phyloP scores from a whole-genome alignment of 208 protist genomes.

The Crithidia sp. region DNA sequence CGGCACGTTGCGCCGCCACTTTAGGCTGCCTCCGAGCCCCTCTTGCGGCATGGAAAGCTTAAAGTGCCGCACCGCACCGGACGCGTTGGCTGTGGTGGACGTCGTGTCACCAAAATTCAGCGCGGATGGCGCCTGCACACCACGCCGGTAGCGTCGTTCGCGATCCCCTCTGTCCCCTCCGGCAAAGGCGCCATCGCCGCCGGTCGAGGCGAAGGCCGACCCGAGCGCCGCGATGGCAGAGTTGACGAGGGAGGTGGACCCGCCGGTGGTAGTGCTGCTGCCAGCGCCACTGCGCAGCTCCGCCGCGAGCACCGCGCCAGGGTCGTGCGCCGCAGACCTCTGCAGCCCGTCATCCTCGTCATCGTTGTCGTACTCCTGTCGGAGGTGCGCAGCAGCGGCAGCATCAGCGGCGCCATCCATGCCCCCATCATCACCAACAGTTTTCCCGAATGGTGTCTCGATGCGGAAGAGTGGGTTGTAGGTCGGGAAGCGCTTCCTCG shows the following conservation, averaged over 20 bases:
- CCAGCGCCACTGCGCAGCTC: constrained; percentile 13
- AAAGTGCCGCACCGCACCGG: neutral
- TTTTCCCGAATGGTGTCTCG: constrained; percentile 13
- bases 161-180: neutral
- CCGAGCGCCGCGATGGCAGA: constrained; percentile 35
- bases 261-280: neutral
- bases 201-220: neutral
- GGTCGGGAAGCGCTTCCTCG: neutral
- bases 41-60: constrained; percentile 20
- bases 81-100: neutral
- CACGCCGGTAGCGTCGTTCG: neutral
- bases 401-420: neutral
- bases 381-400: constrained; percentile 3
- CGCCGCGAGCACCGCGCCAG: constrained; percentile 14
- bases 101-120: neutral
- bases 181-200: no score
- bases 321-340: neutral
- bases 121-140: constrained; percentile 4
- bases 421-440: no score
- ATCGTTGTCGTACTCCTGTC: constrained; percentile 26
- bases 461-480: constrained; percentile 3
- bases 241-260: constrained; percentile 16
- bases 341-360: neutral
- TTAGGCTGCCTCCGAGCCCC: neutral
- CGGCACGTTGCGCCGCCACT: no score